Base-by-base conservation (phyloP, 2,329 filamentous ascomycete genomes). In the Aspergillus caelatus region DNA sequence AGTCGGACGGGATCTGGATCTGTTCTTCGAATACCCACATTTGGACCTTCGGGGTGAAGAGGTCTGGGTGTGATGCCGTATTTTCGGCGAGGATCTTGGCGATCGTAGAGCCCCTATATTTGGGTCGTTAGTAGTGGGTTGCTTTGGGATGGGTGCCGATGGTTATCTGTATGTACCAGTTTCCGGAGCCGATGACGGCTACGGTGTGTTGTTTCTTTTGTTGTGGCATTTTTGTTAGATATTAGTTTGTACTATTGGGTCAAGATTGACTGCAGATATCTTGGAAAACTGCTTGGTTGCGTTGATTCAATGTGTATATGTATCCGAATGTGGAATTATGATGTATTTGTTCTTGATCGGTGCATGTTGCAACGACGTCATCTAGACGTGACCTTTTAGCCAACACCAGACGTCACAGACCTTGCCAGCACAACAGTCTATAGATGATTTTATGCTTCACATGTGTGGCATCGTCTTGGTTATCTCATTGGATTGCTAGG, bases 31-130 rank as follows among this genome's bases (percentile, higher is more conserved):
- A 67, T 19, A 67, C 65, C 65, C 65, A 67, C 63, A 67, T 65
- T n/a, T 61, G 63, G 9, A 67, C 59, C 62, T 92, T 84, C 74
- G 89, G 83, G 73, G 97, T 91, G 77, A 97, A 97, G 50, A 96
- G 76, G 36, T 92, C 86, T 5, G 88, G 85, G 79, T 96, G 84
- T 63, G 86, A 88, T 65, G 85, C 86, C 48, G 91, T 91, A 80
- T 96, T 97, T 79, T 97, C 93, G 69, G 93, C 93, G 55, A 97
- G 86, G 68, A 98, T 94, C 81, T 98, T 98, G 77, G 92, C 88
- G 80, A 98, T 97, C 61, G 94, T 96, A 64, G 93, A 97, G 71
- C 94, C 94, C 93, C 91, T 94, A 26, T 10, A 6, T 60, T 41
- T 55, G 43, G 23, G 9, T 48, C n/a, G n/a, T 30, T 26, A 21